Evolutionary conservation across 352 stramenopile species (phyloP), one percentile per base, ranked within the genome.

Genomic region (Phytophthora pinifolia): DNA sequence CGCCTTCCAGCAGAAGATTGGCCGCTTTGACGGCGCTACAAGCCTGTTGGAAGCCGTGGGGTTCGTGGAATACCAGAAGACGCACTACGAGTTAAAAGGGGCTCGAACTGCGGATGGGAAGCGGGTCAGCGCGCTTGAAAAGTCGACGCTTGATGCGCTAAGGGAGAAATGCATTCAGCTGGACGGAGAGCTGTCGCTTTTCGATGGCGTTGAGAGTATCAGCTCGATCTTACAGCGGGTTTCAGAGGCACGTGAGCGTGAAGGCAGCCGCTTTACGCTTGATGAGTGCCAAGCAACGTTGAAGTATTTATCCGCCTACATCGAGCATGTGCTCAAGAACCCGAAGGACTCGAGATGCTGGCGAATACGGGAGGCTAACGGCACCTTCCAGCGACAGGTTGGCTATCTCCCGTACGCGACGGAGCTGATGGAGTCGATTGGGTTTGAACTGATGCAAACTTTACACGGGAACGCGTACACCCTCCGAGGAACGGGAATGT

Each of bases 241-340:
- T 7, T 55, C 74, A 0, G 52, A 52, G 33, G 59, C 71, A 2
- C 65, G 62, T 25, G 47, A 64, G 6, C 42, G 33, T 0, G 51
- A 76, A 35, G 63, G 66, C 9, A 43, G 33, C 2, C 53, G 59
- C 8, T 69, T 88, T 10, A 62, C 65, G 2, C 36, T 84, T 1
- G 67, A 87, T 0, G 77, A 88, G n/a, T 87, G 72, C 9, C 62
- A 70, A 7, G 43, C 46, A 5, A 54, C 68, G 2, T 44, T 90
- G 12, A 67, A 37, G 14, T 32, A 76, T 18, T 50, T 89, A 34
- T 55, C 47, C 0, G 42, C 31, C 4, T 89, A 80, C 38, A 64
- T 89, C 17, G 75, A 83, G 13, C 88, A 83, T 17, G 61, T 89
- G 1, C 55, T 91, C 4, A 87, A 82, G 54, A 84, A 88, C 43